Base-by-base conservation (phyloP, 768 basidiomycete species). In the Sarcodon sp. region DNA sequence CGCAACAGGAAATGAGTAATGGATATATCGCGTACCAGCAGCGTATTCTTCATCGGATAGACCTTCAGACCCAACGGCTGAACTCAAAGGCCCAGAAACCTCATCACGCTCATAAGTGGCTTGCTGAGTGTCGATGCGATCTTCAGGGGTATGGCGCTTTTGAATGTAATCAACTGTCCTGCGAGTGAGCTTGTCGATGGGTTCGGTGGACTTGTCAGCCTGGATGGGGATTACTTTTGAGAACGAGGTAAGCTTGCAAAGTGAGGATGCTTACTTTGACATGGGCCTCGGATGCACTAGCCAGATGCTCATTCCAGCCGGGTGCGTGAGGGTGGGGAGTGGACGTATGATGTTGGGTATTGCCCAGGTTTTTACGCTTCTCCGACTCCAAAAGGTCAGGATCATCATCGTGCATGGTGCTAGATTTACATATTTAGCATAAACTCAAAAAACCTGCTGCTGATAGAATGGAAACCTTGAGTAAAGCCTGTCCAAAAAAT, bases 291-390 rank as follows among this genome's bases (percentile, higher is more conserved):
- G 64, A 65, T 8, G 57, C 50, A 34, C 57, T 63, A 13, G 64
- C 64, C 33, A 67, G 64, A 33, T 58, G 50, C 49, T 66, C 60
- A 53, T 67, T 67, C 66, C 66, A 67, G 16, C 66, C 66, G 4
- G 66, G 66, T 12, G 64, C 64, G 16, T 55, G 45, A 5, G 49
- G 45, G 44, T 59, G 55, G 33, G 63, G 57, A 12, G 64, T 61
- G 2, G 66, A 67, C 2, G 61, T 63, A 46, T 59, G 53, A 51
- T 66, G 64, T 48, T 67, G 66, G 45, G 54, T 48, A 33, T 57
- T 59, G 37, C 45, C 47, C 41, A 67, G 36, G 51, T 67, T 67
- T 10, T 60, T 59, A 15, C 51, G 54, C 51, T 67, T 67, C 56
- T 67, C 66, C 12, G 34, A 38, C 47, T 66, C 66, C 18, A 66